Base-by-base conservation (phyloP, 176 grass and related monocot species). In the Phoenix dactylifera region DNA sequence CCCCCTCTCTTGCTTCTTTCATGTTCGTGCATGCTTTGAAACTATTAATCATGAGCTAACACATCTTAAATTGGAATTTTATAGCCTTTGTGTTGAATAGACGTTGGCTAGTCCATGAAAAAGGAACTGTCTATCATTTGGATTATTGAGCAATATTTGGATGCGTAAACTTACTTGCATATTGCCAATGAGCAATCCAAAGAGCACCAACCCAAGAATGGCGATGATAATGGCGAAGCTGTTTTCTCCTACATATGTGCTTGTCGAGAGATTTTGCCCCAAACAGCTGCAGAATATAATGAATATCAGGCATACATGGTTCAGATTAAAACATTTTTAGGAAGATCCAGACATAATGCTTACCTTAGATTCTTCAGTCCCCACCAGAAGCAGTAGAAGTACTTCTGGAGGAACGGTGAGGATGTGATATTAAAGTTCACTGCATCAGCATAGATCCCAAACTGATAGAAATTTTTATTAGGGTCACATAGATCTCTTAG, bases 311-410 rank as follows among this genome's bases (percentile, higher is more conserved):
- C 16, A 61, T 12, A 4, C 35, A 49, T 30, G 50, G 35, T 22
- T 65, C 14, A 51, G 57, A 28, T 16, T 16, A 3, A 3, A 15
- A 16, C 15, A 24, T 26, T 17, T 30, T 22, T 22, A 26, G 57
- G 57, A 57, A 52, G 18, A 44, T 44, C 35, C 9, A 14, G 35
- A 14, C 2, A 44, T 44, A 14, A 44, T 30, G 15, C 59, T 58
- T 62, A 75, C 92, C 93, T 97, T 9, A 97, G 65, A 78, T 97
- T 97, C 76, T 97, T 97, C 7, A 97, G 77, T 10, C 93, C 93
- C 93, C 93, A 97, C 93, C 93, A 97, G 68, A 97, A 92, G 78
- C 87, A 91, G 70, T 91, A 97, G 73, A 91, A 88, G 72, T 83
- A 97, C 69, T 97, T 97, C 55, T 76, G 81, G n/a, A 86, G 48